Conservation (phyloP, 768 basidiomycete genomes). For the Saitozyma podzolica region DNA sequence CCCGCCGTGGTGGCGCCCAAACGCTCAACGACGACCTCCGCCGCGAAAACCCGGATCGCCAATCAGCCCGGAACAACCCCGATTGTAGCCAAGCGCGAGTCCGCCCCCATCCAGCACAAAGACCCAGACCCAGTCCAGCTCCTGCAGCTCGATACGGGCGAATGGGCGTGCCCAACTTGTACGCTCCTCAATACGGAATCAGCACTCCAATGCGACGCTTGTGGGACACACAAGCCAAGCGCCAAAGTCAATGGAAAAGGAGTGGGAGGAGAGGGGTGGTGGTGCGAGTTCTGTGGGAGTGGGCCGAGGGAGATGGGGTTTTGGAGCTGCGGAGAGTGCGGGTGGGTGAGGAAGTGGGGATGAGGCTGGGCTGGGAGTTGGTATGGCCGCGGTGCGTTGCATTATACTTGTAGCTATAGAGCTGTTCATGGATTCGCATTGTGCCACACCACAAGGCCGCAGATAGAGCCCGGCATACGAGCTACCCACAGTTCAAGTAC, state of each 20-base stretch:
- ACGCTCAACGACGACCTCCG: background rate
- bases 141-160: constrained; percentile 3
- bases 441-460: too few species aligned
- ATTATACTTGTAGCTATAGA: too few species aligned
- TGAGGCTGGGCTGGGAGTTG: constrained; percentile 6
- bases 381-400: too few species aligned
- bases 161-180: constrained; percentile 58
- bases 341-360: constrained; percentile 61
- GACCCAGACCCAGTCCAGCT: too few species aligned
- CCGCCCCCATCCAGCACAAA: too few species aligned
- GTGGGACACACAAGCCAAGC: constrained; percentile 56
- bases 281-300: constrained; percentile 67
- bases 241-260: constrained; percentile 3
- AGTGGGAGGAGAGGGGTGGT: constrained; percentile 60
- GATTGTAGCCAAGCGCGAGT: background rate
- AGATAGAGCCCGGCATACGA: too few species aligned
- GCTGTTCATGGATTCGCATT: too few species aligned
- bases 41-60: background rate
- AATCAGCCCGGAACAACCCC: background rate
- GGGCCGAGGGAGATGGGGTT: constrained; percentile 63
- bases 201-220: constrained; percentile 65
- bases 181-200: constrained; percentile 65
- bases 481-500: too few species aligned
- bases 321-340: constrained; percentile 77
- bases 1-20: background rate